Conservation (phyloP, 306 rosid genomes). For the Gillenia trifoliata region DNA sequence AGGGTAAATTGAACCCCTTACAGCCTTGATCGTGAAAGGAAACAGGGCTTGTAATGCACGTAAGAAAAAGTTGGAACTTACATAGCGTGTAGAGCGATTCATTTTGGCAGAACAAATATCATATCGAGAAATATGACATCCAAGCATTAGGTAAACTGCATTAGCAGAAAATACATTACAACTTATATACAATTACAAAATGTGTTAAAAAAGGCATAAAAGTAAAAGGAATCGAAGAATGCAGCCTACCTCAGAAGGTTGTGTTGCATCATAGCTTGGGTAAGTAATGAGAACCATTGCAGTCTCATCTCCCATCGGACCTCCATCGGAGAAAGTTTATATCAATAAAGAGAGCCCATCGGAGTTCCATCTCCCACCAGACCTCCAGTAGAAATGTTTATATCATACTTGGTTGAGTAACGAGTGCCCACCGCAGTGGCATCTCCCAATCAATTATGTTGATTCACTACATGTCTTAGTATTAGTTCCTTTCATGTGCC, state of each 20-base stretch:
- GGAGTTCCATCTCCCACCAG: background rate
- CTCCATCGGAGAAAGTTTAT: background rate
- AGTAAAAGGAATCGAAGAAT: background rate
- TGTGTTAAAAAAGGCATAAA: background rate
- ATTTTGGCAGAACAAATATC: background rate
- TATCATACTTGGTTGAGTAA: background rate
- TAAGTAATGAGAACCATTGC: background rate
- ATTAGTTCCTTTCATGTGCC: constrained; percentile 26
- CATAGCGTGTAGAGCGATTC: background rate
- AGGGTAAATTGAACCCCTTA: background rate
- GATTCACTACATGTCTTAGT: background rate
- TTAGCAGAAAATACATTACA: background rate
- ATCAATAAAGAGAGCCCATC: background rate
- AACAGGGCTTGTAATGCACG: background rate
- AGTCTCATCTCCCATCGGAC: background rate
- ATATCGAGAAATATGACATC: background rate
- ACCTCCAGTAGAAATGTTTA: background rate
- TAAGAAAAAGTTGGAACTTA: background rate
- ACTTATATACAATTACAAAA: background rate
- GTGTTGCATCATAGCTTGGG: background rate
- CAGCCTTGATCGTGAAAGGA: background rate
- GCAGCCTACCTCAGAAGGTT: background rate
- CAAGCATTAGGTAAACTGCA: background rate
- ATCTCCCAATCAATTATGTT: background rate
- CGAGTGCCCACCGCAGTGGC: background rate